Conservation (phyloP, 108 stramenopile genomes). For the Skeletonema grethae region DNA sequence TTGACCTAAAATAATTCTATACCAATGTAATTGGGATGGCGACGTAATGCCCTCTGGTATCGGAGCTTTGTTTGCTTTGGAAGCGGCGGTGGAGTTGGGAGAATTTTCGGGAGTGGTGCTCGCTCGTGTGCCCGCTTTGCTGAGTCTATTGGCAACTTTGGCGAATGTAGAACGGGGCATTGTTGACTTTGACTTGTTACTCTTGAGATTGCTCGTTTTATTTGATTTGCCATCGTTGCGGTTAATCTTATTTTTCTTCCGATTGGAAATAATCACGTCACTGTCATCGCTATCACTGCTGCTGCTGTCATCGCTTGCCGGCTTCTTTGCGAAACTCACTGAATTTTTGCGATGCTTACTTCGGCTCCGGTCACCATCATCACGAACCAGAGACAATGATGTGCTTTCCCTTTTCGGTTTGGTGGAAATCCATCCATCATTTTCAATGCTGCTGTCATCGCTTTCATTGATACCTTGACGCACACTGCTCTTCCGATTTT, state of each 20-base stretch:
- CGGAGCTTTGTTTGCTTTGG: background rate
- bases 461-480: background rate
- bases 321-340: background rate
- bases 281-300: constrained; percentile 10
- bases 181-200: constrained; percentile 2
- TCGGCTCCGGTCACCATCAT: background rate
- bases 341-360: background rate
- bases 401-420: background rate
- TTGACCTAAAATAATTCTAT: constrained; percentile 5
- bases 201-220: constrained; percentile 1
- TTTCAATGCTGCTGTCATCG: background rate
- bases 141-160: background rate
- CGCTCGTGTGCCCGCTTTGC: background rate
- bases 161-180: background rate
- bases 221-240: background rate
- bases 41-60: constrained; percentile 24
- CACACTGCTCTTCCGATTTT: background rate
- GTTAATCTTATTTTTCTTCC: background rate
- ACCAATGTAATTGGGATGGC: constrained; percentile 31
- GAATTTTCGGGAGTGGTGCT: background rate
- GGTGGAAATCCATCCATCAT: background rate
- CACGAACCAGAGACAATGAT: background rate
- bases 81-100: background rate
- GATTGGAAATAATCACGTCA: background rate
- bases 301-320: constrained; percentile 1